These are phyloP conservation scores for Saccharum hybrid DNA, from an alignment of 202 grass and related monocot genomes.

Conservation along the genomic window DNA sequence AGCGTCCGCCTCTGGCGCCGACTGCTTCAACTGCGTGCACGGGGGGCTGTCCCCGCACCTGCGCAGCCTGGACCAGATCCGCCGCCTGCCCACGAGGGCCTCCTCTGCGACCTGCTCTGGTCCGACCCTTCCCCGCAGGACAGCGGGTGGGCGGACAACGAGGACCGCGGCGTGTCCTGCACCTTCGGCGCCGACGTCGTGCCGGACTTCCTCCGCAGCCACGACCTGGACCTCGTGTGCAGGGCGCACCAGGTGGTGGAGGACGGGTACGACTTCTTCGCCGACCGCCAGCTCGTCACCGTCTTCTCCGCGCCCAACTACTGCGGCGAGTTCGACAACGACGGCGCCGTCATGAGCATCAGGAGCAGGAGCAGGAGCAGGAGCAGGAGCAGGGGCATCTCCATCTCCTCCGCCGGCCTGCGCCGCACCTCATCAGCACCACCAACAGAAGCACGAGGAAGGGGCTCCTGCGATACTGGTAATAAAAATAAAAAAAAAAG, in stretches of 20 bases:
- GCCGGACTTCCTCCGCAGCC: conserved; percentile 41
- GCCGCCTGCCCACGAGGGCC: background rate
- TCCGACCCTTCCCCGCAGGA: background rate
- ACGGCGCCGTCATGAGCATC: conserved; percentile 56
- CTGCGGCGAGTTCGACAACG: conserved; percentile 53
- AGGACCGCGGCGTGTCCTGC: background rate
- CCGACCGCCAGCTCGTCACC: conserved; percentile 51
- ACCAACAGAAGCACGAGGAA: background rate
- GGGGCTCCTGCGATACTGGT: too few species aligned
- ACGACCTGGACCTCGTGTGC: conserved; percentile 23
- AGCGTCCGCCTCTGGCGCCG: conserved; percentile 62
- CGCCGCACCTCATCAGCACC: background rate
- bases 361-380: background rate
- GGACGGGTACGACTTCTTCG: conserved; percentile 76
- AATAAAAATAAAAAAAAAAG: too few species aligned
- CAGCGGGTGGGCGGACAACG: background rate
- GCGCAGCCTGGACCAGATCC: conserved; percentile 52
- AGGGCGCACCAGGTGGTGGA: conserved; percentile 75
- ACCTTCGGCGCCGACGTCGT: conserved; percentile 55
- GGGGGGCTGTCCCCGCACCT: conserved; percentile 68
- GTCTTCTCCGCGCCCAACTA: conserved; percentile 63
- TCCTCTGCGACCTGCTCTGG: background rate
- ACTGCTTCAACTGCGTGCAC: conserved; percentile 93
- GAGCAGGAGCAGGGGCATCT: background rate
- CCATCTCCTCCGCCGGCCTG: too few species aligned